Conservation (phyloP, 2,329 filamentous ascomycete species). For the Penicillium digitatum region DNA sequence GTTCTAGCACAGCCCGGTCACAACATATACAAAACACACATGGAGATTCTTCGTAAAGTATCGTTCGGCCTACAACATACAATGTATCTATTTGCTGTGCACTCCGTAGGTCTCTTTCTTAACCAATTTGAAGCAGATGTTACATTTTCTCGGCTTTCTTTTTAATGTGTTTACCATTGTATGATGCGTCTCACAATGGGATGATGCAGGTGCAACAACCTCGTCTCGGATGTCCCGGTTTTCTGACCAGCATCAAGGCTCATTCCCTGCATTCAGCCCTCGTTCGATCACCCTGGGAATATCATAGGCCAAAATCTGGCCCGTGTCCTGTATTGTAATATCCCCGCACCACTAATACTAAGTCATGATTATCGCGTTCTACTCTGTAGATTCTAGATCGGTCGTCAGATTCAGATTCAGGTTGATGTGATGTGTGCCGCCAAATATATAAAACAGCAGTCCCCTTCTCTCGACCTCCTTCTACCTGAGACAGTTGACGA, state of each 20-base stretch:
- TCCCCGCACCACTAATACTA: not conserved
- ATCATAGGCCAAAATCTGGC: not conserved
- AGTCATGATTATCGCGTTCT: not conserved
- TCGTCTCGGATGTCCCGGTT: not conserved
- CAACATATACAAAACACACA: not conserved
- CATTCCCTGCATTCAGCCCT: not conserved
- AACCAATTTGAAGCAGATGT: not conserved
- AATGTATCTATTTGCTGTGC: not conserved
- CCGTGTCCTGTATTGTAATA: not conserved
- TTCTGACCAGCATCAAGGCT: not conserved
- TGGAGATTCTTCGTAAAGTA: not conserved
- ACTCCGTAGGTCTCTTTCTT: not conserved
- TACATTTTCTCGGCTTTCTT: not conserved
- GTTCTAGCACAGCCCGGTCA: not conserved
- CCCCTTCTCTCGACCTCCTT: not conserved
- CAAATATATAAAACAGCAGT: not conserved
- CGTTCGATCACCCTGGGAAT: not conserved
- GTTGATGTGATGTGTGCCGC: not conserved
- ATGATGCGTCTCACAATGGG: not conserved
- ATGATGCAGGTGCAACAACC: not conserved
- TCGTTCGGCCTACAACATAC: not conserved
- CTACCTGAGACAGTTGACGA: not conserved
- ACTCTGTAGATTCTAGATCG: not conserved
- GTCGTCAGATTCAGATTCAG: not conserved
- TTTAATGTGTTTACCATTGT: not conserved